These are phyloP conservation scores for Leptographium wingfieldii DNA, from an alignment of 2,329 filamentous ascomycete species.

Conservation along the genomic window DNA sequence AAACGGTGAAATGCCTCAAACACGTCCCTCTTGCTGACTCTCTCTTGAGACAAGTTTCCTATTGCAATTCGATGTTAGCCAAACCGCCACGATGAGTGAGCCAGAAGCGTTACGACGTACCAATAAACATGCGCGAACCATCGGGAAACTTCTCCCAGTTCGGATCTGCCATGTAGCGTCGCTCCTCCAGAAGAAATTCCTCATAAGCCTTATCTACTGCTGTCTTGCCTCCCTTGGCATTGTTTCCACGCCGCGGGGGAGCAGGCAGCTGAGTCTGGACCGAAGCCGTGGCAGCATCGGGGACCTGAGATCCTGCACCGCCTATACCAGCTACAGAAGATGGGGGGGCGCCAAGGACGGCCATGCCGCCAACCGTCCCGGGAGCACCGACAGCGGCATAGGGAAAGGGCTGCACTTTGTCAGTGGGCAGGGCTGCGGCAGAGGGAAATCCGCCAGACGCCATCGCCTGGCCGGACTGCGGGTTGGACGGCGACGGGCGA, in stretches of 20 bases:
- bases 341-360: constrained; percentile 1
- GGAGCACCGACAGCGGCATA: constrained; percentile 7
- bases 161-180: constrained; percentile 62
- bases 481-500: neutral
- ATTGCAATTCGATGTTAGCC: constrained; percentile 19
- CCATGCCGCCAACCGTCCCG: neutral
- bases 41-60: constrained; percentile 89
- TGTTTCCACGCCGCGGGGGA: neutral
- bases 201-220: constrained; percentile 50
- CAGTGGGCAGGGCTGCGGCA: neutral
- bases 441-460: constrained; percentile 6
- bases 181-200: constrained; percentile 59
- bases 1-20: constrained; percentile 82
- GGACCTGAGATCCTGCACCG: neutral
- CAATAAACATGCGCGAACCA: constrained; percentile 69
- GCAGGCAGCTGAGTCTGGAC: neutral
- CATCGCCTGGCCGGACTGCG: neutral
- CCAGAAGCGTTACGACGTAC: constrained; percentile 32
- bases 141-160: constrained; percentile 72
- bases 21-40: constrained; percentile 85
- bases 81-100: too few species aligned
- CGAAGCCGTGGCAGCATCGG: neutral
- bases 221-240: constrained; percentile 3
- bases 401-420: neutral
- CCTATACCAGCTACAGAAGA: neutral